Evolutionary conservation across 768 basidiomycete species (phyloP).

Genomic region (Xerocomus spinulosus): DNA sequence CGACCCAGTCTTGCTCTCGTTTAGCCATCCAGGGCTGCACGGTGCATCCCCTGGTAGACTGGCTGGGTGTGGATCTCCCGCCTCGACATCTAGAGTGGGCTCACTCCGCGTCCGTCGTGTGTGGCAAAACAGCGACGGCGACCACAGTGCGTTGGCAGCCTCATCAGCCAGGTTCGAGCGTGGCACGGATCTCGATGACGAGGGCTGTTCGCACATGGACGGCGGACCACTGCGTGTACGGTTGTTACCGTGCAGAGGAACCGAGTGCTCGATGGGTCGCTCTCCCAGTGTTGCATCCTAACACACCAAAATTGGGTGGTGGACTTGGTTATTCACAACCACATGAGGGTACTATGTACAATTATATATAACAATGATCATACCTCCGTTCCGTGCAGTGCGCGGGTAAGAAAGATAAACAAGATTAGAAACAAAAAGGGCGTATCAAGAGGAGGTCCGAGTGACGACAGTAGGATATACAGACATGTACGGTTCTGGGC

Average conservation of each 20-base stretch:
- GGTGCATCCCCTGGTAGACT: neutral
- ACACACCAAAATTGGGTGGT: too few relatives aligned
- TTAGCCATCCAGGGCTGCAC: constrained; percentile 7
- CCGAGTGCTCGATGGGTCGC: constrained; percentile 3
- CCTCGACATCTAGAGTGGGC: too few relatives aligned
- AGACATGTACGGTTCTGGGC: constrained; percentile 19
- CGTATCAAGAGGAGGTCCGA: constrained; percentile 6
- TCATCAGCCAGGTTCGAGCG: too few relatives aligned
- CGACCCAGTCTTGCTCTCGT: constrained; percentile 25
- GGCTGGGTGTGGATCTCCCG: too few relatives aligned
- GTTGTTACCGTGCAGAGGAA: neutral
- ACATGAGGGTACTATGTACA: constrained; percentile 20
- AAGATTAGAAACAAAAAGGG: neutral
- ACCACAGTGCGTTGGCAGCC: too few relatives aligned
- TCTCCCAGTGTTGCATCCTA: constrained; percentile 2
- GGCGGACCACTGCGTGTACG: neutral
- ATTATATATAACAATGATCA: constrained; percentile 16
- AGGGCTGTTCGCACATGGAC: too few relatives aligned
- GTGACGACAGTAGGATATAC: constrained; percentile 16
- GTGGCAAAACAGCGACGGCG: neutral
- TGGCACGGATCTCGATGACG: too few relatives aligned
- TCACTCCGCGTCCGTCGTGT: neutral
- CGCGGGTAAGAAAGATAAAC: constrained; percentile 10
- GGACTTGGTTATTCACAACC: too few relatives aligned
- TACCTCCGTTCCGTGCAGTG: constrained; percentile 23